Evolutionary conservation across 306 rosid species (phyloP), one percentile per base, ranked within the genome.

Genomic region (Inga oerstediana): DNA sequence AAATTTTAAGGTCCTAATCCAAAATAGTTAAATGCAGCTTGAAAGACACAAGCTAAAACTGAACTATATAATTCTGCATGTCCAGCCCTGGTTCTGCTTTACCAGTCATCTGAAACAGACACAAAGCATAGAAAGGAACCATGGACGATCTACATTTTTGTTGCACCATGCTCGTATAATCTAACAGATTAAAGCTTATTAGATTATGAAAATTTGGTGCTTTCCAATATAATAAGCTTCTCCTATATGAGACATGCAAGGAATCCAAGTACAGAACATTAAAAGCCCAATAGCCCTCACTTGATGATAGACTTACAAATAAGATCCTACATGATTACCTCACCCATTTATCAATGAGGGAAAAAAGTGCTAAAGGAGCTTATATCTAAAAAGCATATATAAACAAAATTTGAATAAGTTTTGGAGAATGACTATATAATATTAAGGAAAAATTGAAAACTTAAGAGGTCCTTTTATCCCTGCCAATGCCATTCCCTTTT

Each of bases 161-260:
- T 82, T 82, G 90, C 84, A 87, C 88, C 88, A 87, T 81, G 83
- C 86, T 82, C 88, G 86, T 84, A 87, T 82, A 87, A 82, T 79
- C 88, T 79, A 74, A 84, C 7, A 82, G 27, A 76, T 82, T 27
- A 52, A 52, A 64, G 59, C 80, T 82, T 16, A 76, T 66, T 85
- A 85, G 86, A 81, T 44, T 82, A 85, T 75, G 90, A 87, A 82
- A 82, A 49, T 79, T 39, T 52, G 88, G 88, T 84, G 88, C 88
- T 6, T 6, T 41, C 70, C 5, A 10, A 32, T 7, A 30, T 32
- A 14, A 7, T 52, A 20, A 58, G 64, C 64, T n/a, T 58, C 59
- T 5, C 27, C 64, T 8, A 19, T 56, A 8, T 58, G 4, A 58
- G 12, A 58, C 12, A 20, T 58, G 9, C 13, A 8, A 58, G 27